Conservation (phyloP, 306 rosid genomes). For the Geum urbanum region DNA sequence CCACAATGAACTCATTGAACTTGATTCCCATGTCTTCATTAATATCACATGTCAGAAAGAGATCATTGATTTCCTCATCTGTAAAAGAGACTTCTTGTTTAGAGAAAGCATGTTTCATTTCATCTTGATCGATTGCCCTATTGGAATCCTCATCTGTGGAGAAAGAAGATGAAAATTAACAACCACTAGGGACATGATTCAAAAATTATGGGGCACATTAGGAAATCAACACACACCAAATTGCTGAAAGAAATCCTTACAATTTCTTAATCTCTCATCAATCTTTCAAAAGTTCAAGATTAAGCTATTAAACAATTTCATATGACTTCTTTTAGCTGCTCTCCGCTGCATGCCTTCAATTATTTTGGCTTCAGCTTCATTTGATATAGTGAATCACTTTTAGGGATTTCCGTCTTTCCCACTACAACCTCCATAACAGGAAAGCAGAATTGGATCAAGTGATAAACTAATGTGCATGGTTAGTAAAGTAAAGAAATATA, state of each 20-base stretch:
- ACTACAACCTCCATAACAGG: too few relatives aligned
- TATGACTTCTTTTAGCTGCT: too few relatives aligned
- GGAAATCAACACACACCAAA: conserved; percentile 58
- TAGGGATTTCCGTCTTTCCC: too few relatives aligned
- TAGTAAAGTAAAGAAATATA: too few relatives aligned
- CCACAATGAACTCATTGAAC: conserved; percentile 85
- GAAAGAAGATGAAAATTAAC: conserved; percentile 19
- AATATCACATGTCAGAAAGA: conserved; percentile 80
- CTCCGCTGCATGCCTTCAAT: too few relatives aligned
- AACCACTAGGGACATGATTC: neutral
- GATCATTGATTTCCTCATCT: conserved; percentile 71
- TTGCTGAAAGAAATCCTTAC: conserved; percentile 68
- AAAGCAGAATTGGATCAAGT: too few relatives aligned
- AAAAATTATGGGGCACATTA: too few relatives aligned
- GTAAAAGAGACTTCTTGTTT: conserved; percentile 61
- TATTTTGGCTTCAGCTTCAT: too few relatives aligned
- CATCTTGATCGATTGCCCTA: conserved; percentile 68
- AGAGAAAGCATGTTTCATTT: conserved; percentile 65
- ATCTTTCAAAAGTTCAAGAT: too few relatives aligned
- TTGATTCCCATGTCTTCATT: conserved; percentile 69
- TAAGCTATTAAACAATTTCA: too few relatives aligned
- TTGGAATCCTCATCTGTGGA: conserved; percentile 80
- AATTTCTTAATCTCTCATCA: conserved; percentile 74
- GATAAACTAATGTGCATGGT: too few relatives aligned
- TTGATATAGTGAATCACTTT: too few relatives aligned